phyloP scores from a whole-genome alignment of 2,329 filamentous ascomycete genomes.

The Xylaria sp. region DNA sequence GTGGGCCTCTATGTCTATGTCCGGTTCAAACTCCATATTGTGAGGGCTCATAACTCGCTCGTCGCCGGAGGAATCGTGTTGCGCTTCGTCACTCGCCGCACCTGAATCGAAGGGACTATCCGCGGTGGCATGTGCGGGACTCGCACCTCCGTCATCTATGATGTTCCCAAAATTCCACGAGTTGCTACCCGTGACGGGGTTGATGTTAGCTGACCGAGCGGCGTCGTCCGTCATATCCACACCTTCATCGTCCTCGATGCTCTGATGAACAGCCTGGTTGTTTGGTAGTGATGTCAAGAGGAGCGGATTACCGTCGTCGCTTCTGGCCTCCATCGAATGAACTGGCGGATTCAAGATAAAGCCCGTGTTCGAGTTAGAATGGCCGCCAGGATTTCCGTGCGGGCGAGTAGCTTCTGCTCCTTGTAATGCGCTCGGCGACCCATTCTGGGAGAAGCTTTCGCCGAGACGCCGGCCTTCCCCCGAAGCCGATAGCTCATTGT shows the following conservation, averaged over 20 bases:
- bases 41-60: conserved; percentile 36
- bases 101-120: conserved; percentile 33
- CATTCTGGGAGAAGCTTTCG: conserved; percentile 81
- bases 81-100: conserved; percentile 42
- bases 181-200: conserved; percentile 30
- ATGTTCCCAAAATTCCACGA: conserved; percentile 53
- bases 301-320: conserved; percentile 28
- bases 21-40: conserved; percentile 18
- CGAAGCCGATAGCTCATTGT: conserved; percentile 52
- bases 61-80: conserved; percentile 42
- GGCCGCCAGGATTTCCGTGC: conserved; percentile 65
- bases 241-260: conserved; percentile 54
- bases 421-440: conserved; percentile 86
- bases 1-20: conserved; percentile 26
- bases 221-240: conserved; percentile 44
- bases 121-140: conserved; percentile 29
- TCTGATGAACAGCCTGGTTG: conserved; percentile 41
- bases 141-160: conserved; percentile 35
- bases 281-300: conserved; percentile 1
- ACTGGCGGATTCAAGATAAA: conserved; percentile 5
- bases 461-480: conserved; percentile 88
- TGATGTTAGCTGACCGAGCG: conserved; percentile 29
- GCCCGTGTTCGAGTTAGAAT: conserved; percentile 43
- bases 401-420: conserved; percentile 76
- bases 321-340: conserved; percentile 14